Base-by-base conservation (phyloP, 257 asterid genomes). In the Mitragyna speciosa region DNA sequence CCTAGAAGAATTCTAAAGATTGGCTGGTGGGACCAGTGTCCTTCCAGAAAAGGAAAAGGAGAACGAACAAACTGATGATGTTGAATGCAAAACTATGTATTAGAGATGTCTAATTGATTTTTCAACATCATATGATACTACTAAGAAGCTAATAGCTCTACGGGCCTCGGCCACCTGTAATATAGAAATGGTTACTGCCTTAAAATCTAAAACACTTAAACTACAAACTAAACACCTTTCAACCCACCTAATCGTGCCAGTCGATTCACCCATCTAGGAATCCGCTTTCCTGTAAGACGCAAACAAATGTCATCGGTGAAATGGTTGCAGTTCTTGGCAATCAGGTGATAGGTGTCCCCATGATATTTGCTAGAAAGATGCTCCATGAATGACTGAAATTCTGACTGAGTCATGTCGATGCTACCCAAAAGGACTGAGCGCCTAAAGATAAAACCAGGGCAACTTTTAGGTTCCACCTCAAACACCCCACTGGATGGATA, bases 261-360 rank as follows among this genome's bases (percentile, higher is more conserved):
- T 15, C 98, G 93, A 85, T 92, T 94, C 83, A 94, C 97, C 98
- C 98, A 94, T 31, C 97, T 91, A 84, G 98, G 98, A 82, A 92
- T 93, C 69, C 89, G 76, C 76, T 90, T 93, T 75, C 97, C 98
- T 33, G 97, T 92, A 64, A 94, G 89, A 49, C 77, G 94, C 86
- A 49, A 71, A 76, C 91, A 89, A 76, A 94, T 97, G 78, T 94
- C 97, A 59, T 92, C 93, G 4, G 96, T 89, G 85, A 94, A 94
- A 89, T 94, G 98, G 80, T 93, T 94, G 96, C 98, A 94, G 74
- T 94, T 94, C 87, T 90, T 94, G 71, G 96, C 88, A 84, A 93
- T 92, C 84, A 94, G 87, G 89, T 94, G 91, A 87, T 94, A 94
- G 45, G 96, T 85, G 80, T 92, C 97, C 72, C 98, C 97, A 7